phyloP scores from a whole-genome alignment of 768 basidiomycete species.

The Mycena olivaceomarginata region DNA sequence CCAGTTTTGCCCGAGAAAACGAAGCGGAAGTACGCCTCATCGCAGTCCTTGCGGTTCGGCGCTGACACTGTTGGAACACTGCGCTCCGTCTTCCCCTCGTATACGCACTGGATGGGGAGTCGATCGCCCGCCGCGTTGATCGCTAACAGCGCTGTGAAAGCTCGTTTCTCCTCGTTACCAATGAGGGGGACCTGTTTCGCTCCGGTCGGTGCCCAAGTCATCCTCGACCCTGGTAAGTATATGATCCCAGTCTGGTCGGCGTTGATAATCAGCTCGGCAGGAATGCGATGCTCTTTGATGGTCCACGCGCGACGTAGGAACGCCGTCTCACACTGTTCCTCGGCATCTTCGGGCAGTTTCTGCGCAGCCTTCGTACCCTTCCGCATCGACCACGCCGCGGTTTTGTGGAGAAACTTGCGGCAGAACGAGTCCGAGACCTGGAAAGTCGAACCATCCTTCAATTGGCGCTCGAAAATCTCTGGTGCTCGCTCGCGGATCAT shows the following conservation, averaged over 20 bases:
- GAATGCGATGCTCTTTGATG: conserved; percentile 45
- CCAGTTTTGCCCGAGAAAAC: conserved; percentile 41
- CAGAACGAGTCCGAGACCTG: no score
- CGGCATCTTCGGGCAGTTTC: conserved; percentile 49
- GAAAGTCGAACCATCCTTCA: no score
- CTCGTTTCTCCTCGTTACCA: no score
- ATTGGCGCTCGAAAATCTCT: no score
- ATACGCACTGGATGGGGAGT: conserved; percentile 56
- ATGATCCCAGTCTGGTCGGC: no score
- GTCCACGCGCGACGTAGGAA: conserved; percentile 38
- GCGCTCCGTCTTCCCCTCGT: conserved; percentile 42
- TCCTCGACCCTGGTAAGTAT: no score
- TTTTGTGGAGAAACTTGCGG: conserved; percentile 38
- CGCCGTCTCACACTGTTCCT: conserved; percentile 35
- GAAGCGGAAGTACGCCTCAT: conserved; percentile 38
- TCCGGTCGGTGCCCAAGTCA: conserved; percentile 40
- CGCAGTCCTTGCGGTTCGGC: conserved; percentile 17
- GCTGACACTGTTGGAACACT: conserved; percentile 34
- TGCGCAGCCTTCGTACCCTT: conserved; percentile 52
- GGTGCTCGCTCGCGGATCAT: no score
- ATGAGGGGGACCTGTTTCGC: no score
- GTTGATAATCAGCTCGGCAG: no score
- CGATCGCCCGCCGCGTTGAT: conserved; percentile 44
- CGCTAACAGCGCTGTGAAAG: no score
- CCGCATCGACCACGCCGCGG: conserved; percentile 46